Evolutionary conservation across 1,284 basidiomycete genomes (phyloP).

Genomic region (Leccinum subrobustum): DNA sequence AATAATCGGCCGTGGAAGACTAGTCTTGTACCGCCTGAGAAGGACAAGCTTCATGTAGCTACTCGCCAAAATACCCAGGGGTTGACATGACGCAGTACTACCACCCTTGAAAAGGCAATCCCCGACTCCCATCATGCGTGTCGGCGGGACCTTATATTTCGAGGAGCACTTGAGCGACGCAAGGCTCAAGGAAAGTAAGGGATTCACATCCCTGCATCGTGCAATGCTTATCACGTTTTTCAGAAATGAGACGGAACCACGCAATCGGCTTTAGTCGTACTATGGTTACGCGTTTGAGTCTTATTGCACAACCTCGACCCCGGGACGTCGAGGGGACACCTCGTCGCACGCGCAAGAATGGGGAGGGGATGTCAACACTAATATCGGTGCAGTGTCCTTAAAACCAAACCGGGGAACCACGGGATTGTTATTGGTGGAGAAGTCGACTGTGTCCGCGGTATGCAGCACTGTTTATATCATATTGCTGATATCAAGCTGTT

Average conservation of each 20-base stretch:
- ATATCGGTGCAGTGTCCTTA: constrained; percentile 95
- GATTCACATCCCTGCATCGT: background rate
- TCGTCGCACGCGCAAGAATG: constrained; percentile 49
- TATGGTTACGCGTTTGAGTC: constrained; percentile 88
- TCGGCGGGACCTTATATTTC: constrained; percentile 77
- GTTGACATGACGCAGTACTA: no score
- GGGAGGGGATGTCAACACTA: constrained; percentile 90
- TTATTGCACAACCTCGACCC: constrained; percentile 64
- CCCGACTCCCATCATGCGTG: constrained; percentile 50
- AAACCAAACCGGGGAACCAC: constrained; percentile 80
- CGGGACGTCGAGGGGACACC: constrained; percentile 23
- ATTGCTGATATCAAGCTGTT: background rate
- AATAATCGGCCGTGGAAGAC: no score
- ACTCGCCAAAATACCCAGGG: no score
- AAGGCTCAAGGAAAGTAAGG: constrained; percentile 60
- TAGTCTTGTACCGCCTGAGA: no score
- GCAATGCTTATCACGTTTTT: constrained; percentile 15
- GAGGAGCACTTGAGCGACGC: constrained; percentile 74
- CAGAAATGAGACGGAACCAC: constrained; percentile 62
- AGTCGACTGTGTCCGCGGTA: constrained; percentile 89
- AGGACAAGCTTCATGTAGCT: no score
- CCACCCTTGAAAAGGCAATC: background rate
- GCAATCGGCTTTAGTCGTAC: constrained; percentile 62
- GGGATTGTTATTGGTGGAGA: constrained; percentile 92
- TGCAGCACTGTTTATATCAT: constrained; percentile 17